Evolutionary conservation across 2,329 filamentous ascomycete genomes (phyloP), one percentile per base, ranked within the genome.

Genomic region (Colletotrichum costaricense): DNA sequence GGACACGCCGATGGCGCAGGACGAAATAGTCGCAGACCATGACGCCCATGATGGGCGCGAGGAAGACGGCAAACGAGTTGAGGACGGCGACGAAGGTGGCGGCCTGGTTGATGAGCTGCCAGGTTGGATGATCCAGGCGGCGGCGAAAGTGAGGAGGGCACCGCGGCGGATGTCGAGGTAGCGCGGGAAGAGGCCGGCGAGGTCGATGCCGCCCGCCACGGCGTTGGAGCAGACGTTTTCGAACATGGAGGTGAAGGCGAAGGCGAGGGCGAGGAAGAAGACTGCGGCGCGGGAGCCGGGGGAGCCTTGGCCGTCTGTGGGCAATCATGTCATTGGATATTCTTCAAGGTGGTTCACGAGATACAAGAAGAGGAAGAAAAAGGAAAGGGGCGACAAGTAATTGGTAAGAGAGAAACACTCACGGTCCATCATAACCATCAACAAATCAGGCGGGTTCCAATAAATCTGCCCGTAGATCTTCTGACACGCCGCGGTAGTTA

Each of bases 31-130:
- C 78, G 16, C 81, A 78, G 3, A 81, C 79, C 82, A 84, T 83
- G 33, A 85, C 74, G n/a, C 84, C 84, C 22, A 80, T 82, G 80
- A 84, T 81, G 2, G 82, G 82, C 1, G 80, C 81, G 5, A 84
- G 75, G 57, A 84, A 84, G n/a, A 84, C 78, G 33, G 81, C 77
- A 59, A 83, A 84, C 9, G 80, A 78, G 0, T 78, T 80, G 42
- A 84, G 60, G 1, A 83, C 82, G 11, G 81, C 80, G 55, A 84
- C 72, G 64, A 84, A 84, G 2, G 76, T 78, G 4, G 81, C 79
- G 11, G 82, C 82, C 8, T 78, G 80, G 73, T 80, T 80, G 60
- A 84, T 81, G 26, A 84, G 76, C 22, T 79, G 78, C 82, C 82
- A 84, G 2, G 82, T 66, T 84, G 82, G 66, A 84, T 81, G 24